A percentile compares a stretch with the other conserved stretches of the same genome.
These are phyloP conservation scores for Ganoderma leucocontextum DNA, from an alignment of 1,284 basidiomycete species.

Conservation along the genomic window DNA sequence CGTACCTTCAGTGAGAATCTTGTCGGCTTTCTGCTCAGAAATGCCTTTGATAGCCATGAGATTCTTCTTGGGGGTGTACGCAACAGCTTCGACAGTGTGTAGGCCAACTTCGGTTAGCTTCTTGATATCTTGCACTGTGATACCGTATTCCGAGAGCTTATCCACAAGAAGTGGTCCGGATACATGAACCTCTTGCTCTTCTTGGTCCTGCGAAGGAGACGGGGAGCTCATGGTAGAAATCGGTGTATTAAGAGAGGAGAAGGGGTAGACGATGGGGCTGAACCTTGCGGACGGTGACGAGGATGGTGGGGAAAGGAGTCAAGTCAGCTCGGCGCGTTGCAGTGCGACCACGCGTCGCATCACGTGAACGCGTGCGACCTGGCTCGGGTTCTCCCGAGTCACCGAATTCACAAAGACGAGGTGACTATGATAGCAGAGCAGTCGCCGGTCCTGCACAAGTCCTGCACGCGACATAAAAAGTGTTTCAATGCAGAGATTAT, in stretches of 20 bases:
- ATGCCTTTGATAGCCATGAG: conserved; percentile 96
- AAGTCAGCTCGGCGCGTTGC: conserved; percentile 24
- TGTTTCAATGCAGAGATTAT: neutral
- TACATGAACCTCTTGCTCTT: conserved; percentile 63
- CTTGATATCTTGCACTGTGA: conserved; percentile 92
- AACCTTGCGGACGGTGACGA: neutral
- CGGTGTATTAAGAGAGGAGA: neutral
- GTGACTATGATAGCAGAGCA: too few species aligned
- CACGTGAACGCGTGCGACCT: conserved; percentile 38
- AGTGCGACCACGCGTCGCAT: conserved; percentile 28
- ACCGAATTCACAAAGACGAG: too few species aligned
- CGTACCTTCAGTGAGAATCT: conserved; percentile 91
- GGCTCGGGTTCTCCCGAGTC: neutral
- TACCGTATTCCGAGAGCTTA: conserved; percentile 92
- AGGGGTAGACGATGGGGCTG: neutral
- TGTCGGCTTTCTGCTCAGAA: conserved; percentile 97
- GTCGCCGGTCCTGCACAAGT: too few species aligned
- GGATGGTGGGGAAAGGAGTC: conserved; percentile 12
- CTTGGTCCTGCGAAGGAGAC: conserved; percentile 62
- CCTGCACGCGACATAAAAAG: too few species aligned
- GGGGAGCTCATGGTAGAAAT: conserved; percentile 39
- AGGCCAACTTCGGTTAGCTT: conserved; percentile 94
- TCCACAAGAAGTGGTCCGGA: conserved; percentile 84
- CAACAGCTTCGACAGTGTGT: conserved; percentile 95
- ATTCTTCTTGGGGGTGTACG: conserved; percentile 96